A percentile compares a stretch with the other conserved stretches of the same genome.
phyloP scores from a whole-genome alignment of 2,329 filamentous ascomycete genomes.

The Microsporum ferrugineum region DNA sequence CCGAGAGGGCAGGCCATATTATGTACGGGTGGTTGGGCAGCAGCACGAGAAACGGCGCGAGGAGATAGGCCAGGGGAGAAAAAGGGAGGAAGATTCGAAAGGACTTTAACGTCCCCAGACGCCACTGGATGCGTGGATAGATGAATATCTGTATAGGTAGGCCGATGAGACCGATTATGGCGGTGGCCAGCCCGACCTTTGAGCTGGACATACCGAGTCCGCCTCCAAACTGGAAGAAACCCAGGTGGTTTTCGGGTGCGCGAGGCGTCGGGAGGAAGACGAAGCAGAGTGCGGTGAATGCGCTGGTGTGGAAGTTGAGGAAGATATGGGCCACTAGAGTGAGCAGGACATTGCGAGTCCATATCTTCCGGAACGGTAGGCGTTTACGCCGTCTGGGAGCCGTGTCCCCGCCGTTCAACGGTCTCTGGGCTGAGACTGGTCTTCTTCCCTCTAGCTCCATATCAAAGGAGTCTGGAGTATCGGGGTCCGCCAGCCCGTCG shows the following conservation, averaged over 20 bases:
- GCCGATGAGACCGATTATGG: conserved; percentile 64
- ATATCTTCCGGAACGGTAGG: conserved; percentile 40
- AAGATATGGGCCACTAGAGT: conserved; percentile 54
- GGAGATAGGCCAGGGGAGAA: conserved; percentile 58
- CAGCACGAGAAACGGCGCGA: conserved; percentile 60
- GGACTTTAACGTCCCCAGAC: conserved; percentile 55
- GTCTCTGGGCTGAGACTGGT: conserved; percentile 5
- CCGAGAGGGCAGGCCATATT: conserved; percentile 54
- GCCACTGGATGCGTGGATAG: conserved; percentile 56
- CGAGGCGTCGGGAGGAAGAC: conserved; percentile 65
- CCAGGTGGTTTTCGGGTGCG: conserved; percentile 34
- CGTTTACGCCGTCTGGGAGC: conserved; percentile 29
- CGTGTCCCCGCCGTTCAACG: neutral
- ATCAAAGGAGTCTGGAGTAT: conserved; percentile 24
- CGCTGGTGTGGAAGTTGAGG: conserved; percentile 61
- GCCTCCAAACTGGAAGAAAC: conserved; percentile 51
- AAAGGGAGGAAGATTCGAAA: conserved; percentile 58
- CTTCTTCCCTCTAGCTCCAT: conserved; percentile 21
- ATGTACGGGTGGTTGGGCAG: conserved; percentile 45
- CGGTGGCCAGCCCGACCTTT: conserved; percentile 65
- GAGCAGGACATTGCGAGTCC: conserved; percentile 44
- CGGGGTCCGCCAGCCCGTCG: conserved; percentile 15
- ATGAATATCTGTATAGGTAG: conserved; percentile 59
- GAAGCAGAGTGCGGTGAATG: conserved; percentile 66
- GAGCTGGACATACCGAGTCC: conserved; percentile 63